These are phyloP conservation scores for Nitzschia inconspicua DNA, from an alignment of 108 stramenopile species.

Conservation along the genomic window DNA sequence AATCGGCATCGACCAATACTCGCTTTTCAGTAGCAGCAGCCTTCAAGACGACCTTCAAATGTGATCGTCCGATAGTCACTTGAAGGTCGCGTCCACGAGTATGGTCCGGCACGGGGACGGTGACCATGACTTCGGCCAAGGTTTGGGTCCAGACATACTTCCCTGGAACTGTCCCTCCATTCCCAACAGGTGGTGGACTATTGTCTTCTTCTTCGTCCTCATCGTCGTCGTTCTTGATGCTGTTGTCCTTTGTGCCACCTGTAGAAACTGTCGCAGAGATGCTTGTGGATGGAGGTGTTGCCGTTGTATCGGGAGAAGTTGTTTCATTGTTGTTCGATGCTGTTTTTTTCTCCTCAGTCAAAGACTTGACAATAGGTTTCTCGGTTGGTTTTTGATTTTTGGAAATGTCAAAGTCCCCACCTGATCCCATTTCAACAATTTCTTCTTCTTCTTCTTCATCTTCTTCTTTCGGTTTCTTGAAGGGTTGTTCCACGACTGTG, in stretches of 20 bases:
- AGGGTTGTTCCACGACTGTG: conserved; percentile 3
- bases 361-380: conserved; percentile 1
- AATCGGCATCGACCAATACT: conserved; percentile 77
- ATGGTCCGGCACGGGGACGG: conserved; percentile 81
- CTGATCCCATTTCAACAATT: conserved; percentile 73
- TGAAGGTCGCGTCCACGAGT: conserved; percentile 88
- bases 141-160: conserved; percentile 99
- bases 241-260: conserved; percentile 6
- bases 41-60: conserved; percentile 75
- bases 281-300: conserved; percentile 3
- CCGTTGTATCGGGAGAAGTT: not conserved
- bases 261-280: not conserved
- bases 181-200: conserved; percentile 85
- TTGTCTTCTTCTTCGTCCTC: conserved; percentile 36
- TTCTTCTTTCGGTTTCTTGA: not conserved
- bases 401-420: conserved; percentile 71
- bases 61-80: conserved; percentile 75
- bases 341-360: not conserved
- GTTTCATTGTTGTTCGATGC: not conserved
- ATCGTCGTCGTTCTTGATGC: conserved; percentile 2
- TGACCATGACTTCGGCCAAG: conserved; percentile 86
- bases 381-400: not conserved
- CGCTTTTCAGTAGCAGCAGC: not conserved
- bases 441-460: conserved; percentile 27
- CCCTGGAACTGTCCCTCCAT: conserved; percentile 88